phyloP scores from a whole-genome alignment of 768 basidiomycete genomes.

The Lactarius hengduanensis region DNA sequence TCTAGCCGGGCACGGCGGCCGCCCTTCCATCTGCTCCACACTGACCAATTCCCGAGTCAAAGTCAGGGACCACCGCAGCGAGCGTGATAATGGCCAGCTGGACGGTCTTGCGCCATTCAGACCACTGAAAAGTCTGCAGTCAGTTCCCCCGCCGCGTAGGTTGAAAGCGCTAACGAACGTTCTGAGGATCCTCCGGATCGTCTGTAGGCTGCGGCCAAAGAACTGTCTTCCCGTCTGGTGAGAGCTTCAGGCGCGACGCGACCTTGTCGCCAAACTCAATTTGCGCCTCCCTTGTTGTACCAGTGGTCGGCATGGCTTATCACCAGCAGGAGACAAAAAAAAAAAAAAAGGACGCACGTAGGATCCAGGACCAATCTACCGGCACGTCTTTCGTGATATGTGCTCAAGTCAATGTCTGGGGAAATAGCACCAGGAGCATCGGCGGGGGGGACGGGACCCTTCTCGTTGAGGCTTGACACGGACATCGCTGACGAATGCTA shows the following conservation, averaged over 20 bases:
- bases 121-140: slow-evolving; percentile 45
- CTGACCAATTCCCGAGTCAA: slow-evolving; percentile 61
- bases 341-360: slow-evolving; percentile 39
- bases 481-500: neutral
- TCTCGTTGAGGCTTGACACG: neutral
- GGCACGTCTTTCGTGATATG: slow-evolving; percentile 53
- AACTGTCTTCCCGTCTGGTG: slow-evolving; percentile 54
- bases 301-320: neutral
- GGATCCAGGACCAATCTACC: slow-evolving; percentile 65
- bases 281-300: slow-evolving; percentile 50
- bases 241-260: slow-evolving; percentile 56
- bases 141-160: neutral
- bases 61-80: slow-evolving; percentile 66
- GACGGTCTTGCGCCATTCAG: slow-evolving; percentile 48
- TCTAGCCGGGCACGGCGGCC: neutral
- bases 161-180: slow-evolving; percentile 37
- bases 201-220: slow-evolving; percentile 72
- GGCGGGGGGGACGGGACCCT: neutral
- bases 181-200: slow-evolving; percentile 63
- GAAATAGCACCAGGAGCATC: neutral
- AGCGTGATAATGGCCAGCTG: slow-evolving; percentile 61
- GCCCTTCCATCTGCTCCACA: neutral
- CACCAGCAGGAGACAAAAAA: neutral
- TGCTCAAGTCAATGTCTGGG: slow-evolving; percentile 36
- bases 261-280: slow-evolving; percentile 58